Base-by-base conservation (phyloP, 2,329 filamentous ascomycete species). In the Dactylellina drechsleri region DNA sequence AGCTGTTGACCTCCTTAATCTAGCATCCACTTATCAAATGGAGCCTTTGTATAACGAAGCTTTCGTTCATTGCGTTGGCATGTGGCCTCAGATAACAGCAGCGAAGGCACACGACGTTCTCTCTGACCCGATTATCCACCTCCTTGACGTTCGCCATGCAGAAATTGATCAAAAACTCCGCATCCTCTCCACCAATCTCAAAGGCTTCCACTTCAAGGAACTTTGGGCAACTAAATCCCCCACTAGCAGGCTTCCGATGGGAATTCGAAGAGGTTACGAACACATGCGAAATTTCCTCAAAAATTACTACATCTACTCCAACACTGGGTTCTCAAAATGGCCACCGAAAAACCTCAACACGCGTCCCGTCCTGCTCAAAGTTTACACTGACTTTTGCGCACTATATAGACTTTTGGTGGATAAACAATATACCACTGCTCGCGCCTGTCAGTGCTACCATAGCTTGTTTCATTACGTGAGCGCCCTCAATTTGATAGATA, bases 21-120 rank as follows among this genome's bases (percentile, higher is more conserved):
- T 76, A 2, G 65, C 72, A 5, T 15, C 50, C 26, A 66, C 66
- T 7, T 76, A 71, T n/a, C 54, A 76, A 31, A 66, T 71, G 61
- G 36, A 71, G 18, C 50, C 47, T 6, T 28, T 76, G 1, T 76
- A 76, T 41, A 1, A 52, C 7, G 72, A 76, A 40, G 59, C 72
- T 2, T 76, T 76, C 16, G 47, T 47, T 1, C 72, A 76, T n/a
- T 57, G 47, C 49, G 72, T 76, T 26, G 72, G 72, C 26, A 76
- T 76, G 72, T 75, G 71, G 71, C 64, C 71, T 8, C 71, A 75
- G 52, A 47, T 75, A 18, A 36, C 20, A 7, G 41, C 16, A 8
- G 49, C 49, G 15, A 56, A 60, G 6, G 52, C 58, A 13, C 50
- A 75, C 1, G 57, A 67, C 4, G 58, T 59, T 40, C 58, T 75